These are phyloP conservation scores for Mangifera indica DNA, from an alignment of 345 rosid species.

Conservation along the genomic window DNA sequence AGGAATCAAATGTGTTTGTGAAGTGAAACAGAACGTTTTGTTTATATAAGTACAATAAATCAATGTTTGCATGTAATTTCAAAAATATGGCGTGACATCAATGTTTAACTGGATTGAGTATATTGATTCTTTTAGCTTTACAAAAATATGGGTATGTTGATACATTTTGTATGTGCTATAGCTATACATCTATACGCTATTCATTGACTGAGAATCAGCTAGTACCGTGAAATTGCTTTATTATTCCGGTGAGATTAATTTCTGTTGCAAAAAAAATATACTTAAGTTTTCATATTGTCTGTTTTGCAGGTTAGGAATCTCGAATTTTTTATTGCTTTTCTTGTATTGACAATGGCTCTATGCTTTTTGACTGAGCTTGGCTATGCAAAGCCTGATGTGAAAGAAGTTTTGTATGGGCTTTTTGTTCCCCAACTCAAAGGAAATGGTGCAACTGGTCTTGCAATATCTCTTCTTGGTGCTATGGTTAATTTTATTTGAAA, in stretches of 20 bases:
- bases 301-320: slow-evolving; percentile 76
- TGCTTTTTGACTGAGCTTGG: slow-evolving; percentile 81
- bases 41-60: slow-evolving; percentile 16
- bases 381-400: slow-evolving; percentile 75
- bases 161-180: slow-evolving; percentile 8
- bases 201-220: slow-evolving; percentile 1
- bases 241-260: neutral
- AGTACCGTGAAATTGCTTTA: neutral
- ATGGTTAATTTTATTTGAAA: slow-evolving; percentile 47
- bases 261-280: slow-evolving; percentile 1
- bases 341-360: slow-evolving; percentile 80
- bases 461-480: slow-evolving; percentile 92
- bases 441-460: slow-evolving; percentile 91
- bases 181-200: neutral
- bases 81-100: too few species aligned
- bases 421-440: slow-evolving; percentile 96
- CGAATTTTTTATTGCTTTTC: slow-evolving; percentile 77
- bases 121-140: slow-evolving; percentile 70
- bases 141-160: slow-evolving; percentile 80
- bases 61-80: slow-evolving; percentile 14
- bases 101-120: slow-evolving; percentile 85
- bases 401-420: too few species aligned
- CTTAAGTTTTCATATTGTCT: slow-evolving; percentile 4
- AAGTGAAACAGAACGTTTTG: slow-evolving; percentile 16
- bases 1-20: neutral